Conservation (phyloP, 1,139 yeast genomes). For the Lodderomyces jiufengensis region DNA sequence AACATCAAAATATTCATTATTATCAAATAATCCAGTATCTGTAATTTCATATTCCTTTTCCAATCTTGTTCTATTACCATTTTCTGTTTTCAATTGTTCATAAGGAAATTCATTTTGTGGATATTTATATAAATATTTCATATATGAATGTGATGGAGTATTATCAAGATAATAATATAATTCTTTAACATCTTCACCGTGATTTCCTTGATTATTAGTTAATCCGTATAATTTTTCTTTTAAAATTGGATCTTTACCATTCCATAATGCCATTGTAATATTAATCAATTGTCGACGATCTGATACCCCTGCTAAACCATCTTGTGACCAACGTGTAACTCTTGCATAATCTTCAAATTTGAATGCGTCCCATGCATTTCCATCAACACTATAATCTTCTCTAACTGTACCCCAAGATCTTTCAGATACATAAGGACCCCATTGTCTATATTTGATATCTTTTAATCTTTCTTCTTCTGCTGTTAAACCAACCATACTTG, state of each 20-base stretch:
- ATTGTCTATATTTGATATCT: slow-evolving; percentile 71
- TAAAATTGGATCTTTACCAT: slow-evolving; percentile 79
- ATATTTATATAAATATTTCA: slow-evolving; percentile 89
- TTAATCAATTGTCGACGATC: slow-evolving; percentile 82
- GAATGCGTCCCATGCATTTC: slow-evolving; percentile 92
- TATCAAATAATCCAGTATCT: slow-evolving; percentile 75
- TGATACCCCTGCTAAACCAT: slow-evolving; percentile 88
- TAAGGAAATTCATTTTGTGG: slow-evolving; percentile 87
- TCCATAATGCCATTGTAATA: slow-evolving; percentile 84
- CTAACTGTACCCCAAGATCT: slow-evolving; percentile 95
- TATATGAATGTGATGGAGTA: slow-evolving; percentile 90
- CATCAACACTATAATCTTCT: slow-evolving; percentile 83
- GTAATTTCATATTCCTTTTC: slow-evolving; percentile 70
- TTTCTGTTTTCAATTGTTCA: slow-evolving; percentile 67
- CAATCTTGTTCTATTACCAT: slow-evolving; percentile 58
- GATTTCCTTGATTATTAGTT: slow-evolving; percentile 92
- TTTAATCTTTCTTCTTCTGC: slow-evolving; percentile 71
- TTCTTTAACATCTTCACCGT: slow-evolving; percentile 90
- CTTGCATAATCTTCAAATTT: slow-evolving; percentile 88
- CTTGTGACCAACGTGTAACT: slow-evolving; percentile 95
- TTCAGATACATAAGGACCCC: slow-evolving; percentile 93
- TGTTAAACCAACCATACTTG: slow-evolving; percentile 20
- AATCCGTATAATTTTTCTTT: slow-evolving; percentile 88
- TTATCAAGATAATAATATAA: slow-evolving; percentile 86
- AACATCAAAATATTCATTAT: slow-evolving; percentile 83